Evolutionary conservation across 371 early-diverging fungal genomes (phyloP).

Genomic region (Umbelopsis sp.): DNA sequence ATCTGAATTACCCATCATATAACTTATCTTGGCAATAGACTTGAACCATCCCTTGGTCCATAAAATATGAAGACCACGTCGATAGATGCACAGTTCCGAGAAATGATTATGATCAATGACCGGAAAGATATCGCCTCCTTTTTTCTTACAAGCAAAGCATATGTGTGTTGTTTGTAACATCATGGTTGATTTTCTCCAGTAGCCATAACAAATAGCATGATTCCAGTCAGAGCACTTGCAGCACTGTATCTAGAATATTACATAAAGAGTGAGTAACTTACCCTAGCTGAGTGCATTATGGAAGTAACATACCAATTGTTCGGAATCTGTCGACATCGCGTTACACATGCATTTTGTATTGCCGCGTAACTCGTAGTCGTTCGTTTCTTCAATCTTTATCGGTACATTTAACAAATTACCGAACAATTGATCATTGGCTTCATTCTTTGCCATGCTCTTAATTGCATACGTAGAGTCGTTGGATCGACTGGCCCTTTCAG

Average conservation of each 20-base stretch:
- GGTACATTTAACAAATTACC: background rate
- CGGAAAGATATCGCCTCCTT: background rate
- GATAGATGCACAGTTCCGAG: background rate
- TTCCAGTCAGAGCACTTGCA: background rate
- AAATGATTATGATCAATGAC: background rate
- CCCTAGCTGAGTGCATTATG: background rate
- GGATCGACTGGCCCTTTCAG: background rate
- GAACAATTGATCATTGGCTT: background rate
- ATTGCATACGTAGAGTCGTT: too few species aligned
- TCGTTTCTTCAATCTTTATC: background rate
- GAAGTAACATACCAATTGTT: too few species aligned
- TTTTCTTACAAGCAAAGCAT: conserved; percentile 6
- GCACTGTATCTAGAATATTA: background rate
- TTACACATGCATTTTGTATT: background rate
- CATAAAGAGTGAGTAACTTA: background rate
- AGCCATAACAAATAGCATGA: background rate
- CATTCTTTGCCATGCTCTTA: background rate
- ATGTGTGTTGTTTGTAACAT: background rate
- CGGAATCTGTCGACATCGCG: background rate
- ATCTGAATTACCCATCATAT: background rate
- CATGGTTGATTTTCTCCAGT: background rate
- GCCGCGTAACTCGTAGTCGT: too few species aligned
- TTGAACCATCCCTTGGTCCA: background rate
- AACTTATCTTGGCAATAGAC: background rate
- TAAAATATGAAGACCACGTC: background rate